Evolutionary conservation across 352 stramenopile species (phyloP), one percentile per base, ranked within the genome.

Genomic region (Aphanomyces invadans): DNA sequence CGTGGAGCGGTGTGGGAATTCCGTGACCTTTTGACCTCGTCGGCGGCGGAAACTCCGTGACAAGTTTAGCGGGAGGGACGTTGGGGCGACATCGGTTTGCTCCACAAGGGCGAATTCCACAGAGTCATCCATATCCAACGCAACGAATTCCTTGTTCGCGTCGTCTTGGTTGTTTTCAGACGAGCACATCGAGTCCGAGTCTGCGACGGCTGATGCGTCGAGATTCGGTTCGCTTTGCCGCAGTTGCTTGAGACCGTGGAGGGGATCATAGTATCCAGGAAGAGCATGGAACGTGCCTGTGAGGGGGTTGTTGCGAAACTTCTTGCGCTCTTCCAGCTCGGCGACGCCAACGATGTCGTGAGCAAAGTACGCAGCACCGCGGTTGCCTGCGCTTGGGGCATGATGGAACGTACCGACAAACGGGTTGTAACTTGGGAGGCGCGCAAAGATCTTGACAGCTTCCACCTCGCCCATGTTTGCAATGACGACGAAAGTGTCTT

Each of bases 371-470:
- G 89, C 78, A 17, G 86, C 86, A 36, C 86, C 86, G 11, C 85
- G 83, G 68, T 95, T 95, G 5, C 86, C 86, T 42, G 86, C 86
- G 61, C 84, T 95, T 39, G 86, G 86, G n/a, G 86, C 86, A 70
- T 95, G 85, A 65, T 95, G 86, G 73, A 95, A 95, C 25, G 86
- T 94, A 74, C 86, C 86, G 32, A 95, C 83, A 53, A 90, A 95
- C 55, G 86, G 86, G 72, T 95, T 95, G 72, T 93, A 92, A 38
- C 84, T 84, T 39, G 86, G 86, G 59, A 95, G 74, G 29, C 85
- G 80, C 48, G 85, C 86, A 70, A 91, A 95, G 63, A 95, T 82
- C 25, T 69, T 67, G 60, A 67, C 49, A 15, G 23, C 23, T 39
- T 57, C 49, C 25, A 33, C 29, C 23, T 57, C 49, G 25, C 49